Base-by-base conservation (phyloP, 768 basidiomycete genomes). In the Brasilioporus rufonigricans region DNA sequence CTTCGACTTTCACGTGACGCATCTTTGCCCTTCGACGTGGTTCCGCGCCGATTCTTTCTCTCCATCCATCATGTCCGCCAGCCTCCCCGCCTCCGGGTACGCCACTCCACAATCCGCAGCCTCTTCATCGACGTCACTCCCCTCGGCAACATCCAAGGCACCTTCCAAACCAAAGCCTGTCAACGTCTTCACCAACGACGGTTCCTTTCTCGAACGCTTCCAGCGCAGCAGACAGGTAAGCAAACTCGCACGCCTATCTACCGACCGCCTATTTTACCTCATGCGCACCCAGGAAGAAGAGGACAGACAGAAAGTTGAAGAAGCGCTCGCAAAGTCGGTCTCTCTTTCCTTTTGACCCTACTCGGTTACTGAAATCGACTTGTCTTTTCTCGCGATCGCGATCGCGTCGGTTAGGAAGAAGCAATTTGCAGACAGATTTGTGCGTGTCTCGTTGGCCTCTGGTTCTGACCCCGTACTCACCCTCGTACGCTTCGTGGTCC, bases 131-230 rank as follows among this genome's bases (percentile, higher is more conserved):
- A 50, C 39, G 11, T 50, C 48, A 6, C 48, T 49, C 38, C 38
- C 38, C 2, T 61, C 64, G 19, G 35, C 59, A 10, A 52, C 62
- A 19, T 31, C 60, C 4, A 69, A 63, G 33, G 26, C 47, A 7
- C 45, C 52, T n/a, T 52, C 66, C 18, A 76, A 74, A 62, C 41
- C 73, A 36, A 84, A 81, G 59, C 72, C 77, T 13, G 72, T 75
- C 45, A 87, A 86, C 64, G 78, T 87, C 21, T 88, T 88, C 65
- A 77, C 84, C 51, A 80, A 86, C 65, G 86, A 87, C 60, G 86
- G 86, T 9, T 85, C 84, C 10, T 87, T 87, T 66, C 71, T 86
- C 52, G 79, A 86, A 60, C 77, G 84, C 11, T 79, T 87, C 62
- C 81, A 84, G 68, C 78, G 80, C 29, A 71, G 73, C 44, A 80